Evolutionary conservation across 1,139 yeast genomes (phyloP).

Genomic region (Kodamaea alishanica): DNA sequence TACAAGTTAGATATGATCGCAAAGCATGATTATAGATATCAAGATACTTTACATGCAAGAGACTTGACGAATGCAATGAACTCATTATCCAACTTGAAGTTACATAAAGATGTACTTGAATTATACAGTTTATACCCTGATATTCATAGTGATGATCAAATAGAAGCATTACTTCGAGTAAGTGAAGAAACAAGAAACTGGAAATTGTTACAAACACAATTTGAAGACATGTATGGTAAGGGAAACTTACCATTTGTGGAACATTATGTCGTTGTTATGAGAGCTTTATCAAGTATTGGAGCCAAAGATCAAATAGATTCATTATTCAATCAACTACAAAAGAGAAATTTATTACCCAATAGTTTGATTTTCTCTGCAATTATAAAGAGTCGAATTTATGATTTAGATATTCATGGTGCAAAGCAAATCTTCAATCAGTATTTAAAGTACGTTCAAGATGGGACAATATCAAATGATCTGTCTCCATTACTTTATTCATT

Average conservation of each 20-base stretch:
- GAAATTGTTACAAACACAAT: slow-evolving; percentile 55
- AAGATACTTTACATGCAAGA: slow-evolving; percentile 3
- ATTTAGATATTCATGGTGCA: slow-evolving; percentile 46
- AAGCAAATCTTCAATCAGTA: slow-evolving; percentile 19
- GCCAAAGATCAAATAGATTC: slow-evolving; percentile 51
- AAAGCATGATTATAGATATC: slow-evolving; percentile 2
- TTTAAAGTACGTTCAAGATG: slow-evolving; percentile 12
- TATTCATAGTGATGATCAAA: slow-evolving; percentile 36
- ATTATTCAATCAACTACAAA: slow-evolving; percentile 46
- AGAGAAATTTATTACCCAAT: slow-evolving; percentile 48
- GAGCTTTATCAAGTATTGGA: slow-evolving; percentile 57
- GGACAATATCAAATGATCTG: slow-evolving; percentile 29
- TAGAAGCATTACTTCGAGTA: slow-evolving; percentile 44
- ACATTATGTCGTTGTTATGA: slow-evolving; percentile 65
- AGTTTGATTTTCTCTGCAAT: slow-evolving; percentile 47
- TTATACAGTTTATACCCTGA: slow-evolving; percentile 23
- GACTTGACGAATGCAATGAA: slow-evolving; percentile 30
- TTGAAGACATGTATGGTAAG: slow-evolving; percentile 57
- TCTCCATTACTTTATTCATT: slow-evolving; percentile 36
- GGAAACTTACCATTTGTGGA: slow-evolving; percentile 52
- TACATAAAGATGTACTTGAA: slow-evolving; percentile 24
- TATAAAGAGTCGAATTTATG: slow-evolving; percentile 43
- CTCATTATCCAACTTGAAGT: slow-evolving; percentile 23
- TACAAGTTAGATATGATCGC: slow-evolving; percentile 17
- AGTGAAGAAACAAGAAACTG: slow-evolving; percentile 56